phyloP scores from a whole-genome alignment of 2,329 filamentous ascomycete genomes.

The Anthostomella pinea region DNA sequence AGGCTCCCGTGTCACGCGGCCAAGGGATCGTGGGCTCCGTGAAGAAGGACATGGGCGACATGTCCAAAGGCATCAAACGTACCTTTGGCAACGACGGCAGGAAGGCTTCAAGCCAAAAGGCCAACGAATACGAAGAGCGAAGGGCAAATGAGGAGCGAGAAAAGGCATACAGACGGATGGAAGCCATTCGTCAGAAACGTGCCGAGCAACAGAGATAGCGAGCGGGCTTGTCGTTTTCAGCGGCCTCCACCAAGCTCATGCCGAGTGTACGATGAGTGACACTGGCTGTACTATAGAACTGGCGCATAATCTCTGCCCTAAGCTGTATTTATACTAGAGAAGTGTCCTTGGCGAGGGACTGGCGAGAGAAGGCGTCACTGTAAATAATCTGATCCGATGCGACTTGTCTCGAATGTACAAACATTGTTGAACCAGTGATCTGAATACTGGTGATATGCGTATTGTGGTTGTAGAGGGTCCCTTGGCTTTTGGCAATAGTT shows the following conservation, averaged over 20 bases:
- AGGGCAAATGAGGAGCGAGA: conserved; percentile 35
- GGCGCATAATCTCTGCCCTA: neutral
- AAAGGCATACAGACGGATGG: conserved; percentile 33
- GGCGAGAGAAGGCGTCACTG: too few species aligned
- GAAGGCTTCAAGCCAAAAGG: conserved; percentile 23
- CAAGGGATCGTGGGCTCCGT: neutral
- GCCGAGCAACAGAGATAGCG: conserved; percentile 5
- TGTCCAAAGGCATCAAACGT: conserved; percentile 28
- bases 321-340: neutral
- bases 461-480: too few species aligned
- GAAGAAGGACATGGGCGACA: conserved; percentile 10
- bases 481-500: too few species aligned
- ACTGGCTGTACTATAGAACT: neutral
- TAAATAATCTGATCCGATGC: too few species aligned
- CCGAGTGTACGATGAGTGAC: too few species aligned
- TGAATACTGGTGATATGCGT: too few species aligned
- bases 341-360: neutral
- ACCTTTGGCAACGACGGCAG: conserved; percentile 24
- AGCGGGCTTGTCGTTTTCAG: neutral
- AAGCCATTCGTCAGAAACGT: conserved; percentile 21
- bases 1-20: conserved; percentile 27
- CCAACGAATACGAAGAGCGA: conserved; percentile 27
- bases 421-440: too few species aligned
- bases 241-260: too few species aligned
- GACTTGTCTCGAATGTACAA: too few species aligned